These are phyloP conservation scores for Avena insularis DNA, from an alignment of 176 grass and related monocot species.

Conservation along the genomic window DNA sequence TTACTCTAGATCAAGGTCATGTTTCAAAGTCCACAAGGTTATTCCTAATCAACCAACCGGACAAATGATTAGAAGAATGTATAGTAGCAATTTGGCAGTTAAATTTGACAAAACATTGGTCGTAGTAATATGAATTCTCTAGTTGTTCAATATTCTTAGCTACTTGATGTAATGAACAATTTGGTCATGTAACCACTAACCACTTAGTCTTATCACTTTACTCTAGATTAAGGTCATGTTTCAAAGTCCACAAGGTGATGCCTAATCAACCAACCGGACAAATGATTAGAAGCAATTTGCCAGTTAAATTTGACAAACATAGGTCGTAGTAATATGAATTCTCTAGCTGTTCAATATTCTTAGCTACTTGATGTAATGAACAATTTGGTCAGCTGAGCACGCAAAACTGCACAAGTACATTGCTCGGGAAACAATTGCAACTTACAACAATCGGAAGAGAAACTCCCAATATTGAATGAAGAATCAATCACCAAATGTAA, in stretches of 20 bases:
- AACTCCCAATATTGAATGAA: conserved; percentile 40
- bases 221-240: conserved; percentile 11
- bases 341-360: conserved; percentile 23
- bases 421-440: conserved; percentile 52
- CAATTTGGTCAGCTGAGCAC: conserved; percentile 45
- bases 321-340: neutral
- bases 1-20: neutral
- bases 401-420: conserved; percentile 65
- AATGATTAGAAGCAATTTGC: conserved; percentile 7
- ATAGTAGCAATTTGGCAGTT: conserved; percentile 8
- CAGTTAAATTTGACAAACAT: conserved; percentile 14
- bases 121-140: neutral
- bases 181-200: conserved; percentile 40
- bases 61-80: neutral
- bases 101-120: conserved; percentile 5
- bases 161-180: conserved; percentile 18
- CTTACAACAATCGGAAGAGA: conserved; percentile 57
- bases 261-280: conserved; percentile 26
- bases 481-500: conserved; percentile 49
- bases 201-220: conserved; percentile 28
- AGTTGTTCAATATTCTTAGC: conserved; percentile 20
- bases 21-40: conserved; percentile 33
- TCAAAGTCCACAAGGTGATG: conserved; percentile 30
- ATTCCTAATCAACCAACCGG: conserved; percentile 24
- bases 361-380: neutral